Evolutionary conservation across 148 eudicot genomes (phyloP).

Genomic region (Vaccinium vitisidaea): DNA sequence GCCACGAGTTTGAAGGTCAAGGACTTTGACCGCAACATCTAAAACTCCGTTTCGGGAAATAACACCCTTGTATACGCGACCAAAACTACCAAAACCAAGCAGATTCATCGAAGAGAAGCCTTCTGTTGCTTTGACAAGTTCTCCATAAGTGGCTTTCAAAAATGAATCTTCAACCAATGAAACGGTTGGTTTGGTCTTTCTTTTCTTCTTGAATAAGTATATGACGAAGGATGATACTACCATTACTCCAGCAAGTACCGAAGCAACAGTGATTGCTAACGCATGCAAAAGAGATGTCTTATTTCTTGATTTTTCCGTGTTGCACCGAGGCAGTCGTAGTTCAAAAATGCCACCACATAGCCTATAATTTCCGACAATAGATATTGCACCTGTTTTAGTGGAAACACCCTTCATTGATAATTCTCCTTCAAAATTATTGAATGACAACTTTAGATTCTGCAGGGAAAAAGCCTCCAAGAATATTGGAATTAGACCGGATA

Average conservation of each 20-base stretch:
- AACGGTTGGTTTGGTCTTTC: not conserved
- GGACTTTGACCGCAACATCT: not conserved
- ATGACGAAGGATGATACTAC: too few species aligned
- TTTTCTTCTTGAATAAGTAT: not conserved
- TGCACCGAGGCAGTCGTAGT: slow-evolving; percentile 10
- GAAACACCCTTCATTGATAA: too few species aligned
- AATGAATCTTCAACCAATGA: not conserved
- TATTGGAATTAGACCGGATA: slow-evolving; percentile 5
- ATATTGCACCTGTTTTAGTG: not conserved
- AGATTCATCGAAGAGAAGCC: slow-evolving; percentile 3
- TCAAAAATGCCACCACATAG: slow-evolving; percentile 21
- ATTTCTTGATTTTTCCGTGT: not conserved
- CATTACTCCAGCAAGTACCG: not conserved
- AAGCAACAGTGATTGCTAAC: not conserved
- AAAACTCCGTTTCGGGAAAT: not conserved
- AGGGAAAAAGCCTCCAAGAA: not conserved
- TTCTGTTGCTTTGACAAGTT: not conserved
- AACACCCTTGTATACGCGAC: not conserved
- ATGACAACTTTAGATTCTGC: too few species aligned
- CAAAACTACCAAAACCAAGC: slow-evolving; percentile 2
- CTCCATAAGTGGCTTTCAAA: not conserved
- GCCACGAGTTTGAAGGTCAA: not conserved
- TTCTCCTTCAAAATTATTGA: too few species aligned
- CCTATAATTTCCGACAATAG: slow-evolving; percentile 6
- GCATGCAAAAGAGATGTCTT: not conserved